Evolutionary conservation across 768 basidiomycete genomes (phyloP), one percentile per base, ranked within the genome.

Genomic region (Amanita thiersii): DNA sequence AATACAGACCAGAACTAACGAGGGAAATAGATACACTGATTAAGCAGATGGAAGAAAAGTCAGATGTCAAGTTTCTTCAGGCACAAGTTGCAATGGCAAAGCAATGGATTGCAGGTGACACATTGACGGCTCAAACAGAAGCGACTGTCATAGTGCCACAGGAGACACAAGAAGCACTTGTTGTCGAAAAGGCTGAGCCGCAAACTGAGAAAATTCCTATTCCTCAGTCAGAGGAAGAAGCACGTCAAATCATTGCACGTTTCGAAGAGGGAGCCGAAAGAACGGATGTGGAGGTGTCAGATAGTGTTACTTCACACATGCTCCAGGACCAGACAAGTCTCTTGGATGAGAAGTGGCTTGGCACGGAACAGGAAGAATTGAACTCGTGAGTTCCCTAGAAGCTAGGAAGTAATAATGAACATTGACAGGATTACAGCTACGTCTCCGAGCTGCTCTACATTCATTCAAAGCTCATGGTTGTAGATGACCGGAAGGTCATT

Each of bases 381-480:
- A 68, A 80, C 49, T 77, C 82, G 72, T 90, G 59, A 50, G 84
- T 81, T 51, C 37, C 25, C 30, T 46, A 35, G 42, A 20, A 39
- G 29, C 9, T 28, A 26, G 55, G 45, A 5, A 36, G 26, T 21
- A 31, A 14, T 15, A 15, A 31, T 47, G n/a, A 29, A 32, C 19
- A 45, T 53, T 17, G 53, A 44, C 43, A 44, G 43, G 19, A 31
- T 8, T n/a, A 19, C 47, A 84, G 84, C 40, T 89, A 87, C 60
- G 77, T 87, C 14, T 79, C 81, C n/a, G 83, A 88, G 61, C 47
- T 85, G 50, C 61, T 84, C 15, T 90, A 90, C 51, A 89, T 91
- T 45, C 88, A 91, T 56, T 79, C 77, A 17, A 91, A 91, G 66
- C 57, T 94, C 18, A 94, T 96, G 92, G 87, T 94, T 40, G 88